These are phyloP conservation scores for Candida bentonensis DNA, from an alignment of 805 yeast genomes.

Conservation along the genomic window DNA sequence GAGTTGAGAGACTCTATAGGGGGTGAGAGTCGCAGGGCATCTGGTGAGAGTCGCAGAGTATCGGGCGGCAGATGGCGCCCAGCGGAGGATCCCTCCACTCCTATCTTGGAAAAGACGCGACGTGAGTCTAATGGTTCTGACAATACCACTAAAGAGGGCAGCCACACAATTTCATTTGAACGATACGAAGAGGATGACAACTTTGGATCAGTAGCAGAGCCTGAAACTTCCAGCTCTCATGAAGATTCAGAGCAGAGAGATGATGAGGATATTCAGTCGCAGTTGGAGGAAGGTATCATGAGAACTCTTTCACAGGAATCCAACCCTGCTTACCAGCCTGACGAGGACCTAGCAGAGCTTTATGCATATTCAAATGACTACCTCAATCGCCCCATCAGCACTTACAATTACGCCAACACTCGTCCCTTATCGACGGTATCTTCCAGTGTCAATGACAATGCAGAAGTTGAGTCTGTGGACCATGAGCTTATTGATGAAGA, in stretches of 20 bases:
- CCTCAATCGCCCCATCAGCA: neutral
- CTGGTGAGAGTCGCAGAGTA: neutral
- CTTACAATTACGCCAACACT: neutral
- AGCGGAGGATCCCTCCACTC: neutral
- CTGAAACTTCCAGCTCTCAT: neutral
- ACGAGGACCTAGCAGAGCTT: neutral
- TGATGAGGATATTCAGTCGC: too few species aligned
- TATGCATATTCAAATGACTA: neutral
- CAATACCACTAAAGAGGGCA: neutral
- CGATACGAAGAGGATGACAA: neutral
- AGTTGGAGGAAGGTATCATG: neutral
- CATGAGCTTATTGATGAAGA: too few species aligned
- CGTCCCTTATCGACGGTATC: neutral
- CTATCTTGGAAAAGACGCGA: neutral
- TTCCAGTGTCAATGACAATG: neutral
- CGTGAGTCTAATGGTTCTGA: neutral
- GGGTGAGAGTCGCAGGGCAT: neutral
- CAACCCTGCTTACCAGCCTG: neutral
- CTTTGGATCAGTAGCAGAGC: too few species aligned
- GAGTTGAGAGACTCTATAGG: too few species aligned
- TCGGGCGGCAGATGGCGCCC: neutral
- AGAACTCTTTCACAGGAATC: neutral
- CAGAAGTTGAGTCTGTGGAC: too few species aligned
- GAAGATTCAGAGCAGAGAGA: neutral
- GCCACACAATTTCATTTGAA: neutral